phyloP scores from a whole-genome alignment of 2,329 filamentous ascomycete genomes.

The Myriosclerotinia scirpicola region DNA sequence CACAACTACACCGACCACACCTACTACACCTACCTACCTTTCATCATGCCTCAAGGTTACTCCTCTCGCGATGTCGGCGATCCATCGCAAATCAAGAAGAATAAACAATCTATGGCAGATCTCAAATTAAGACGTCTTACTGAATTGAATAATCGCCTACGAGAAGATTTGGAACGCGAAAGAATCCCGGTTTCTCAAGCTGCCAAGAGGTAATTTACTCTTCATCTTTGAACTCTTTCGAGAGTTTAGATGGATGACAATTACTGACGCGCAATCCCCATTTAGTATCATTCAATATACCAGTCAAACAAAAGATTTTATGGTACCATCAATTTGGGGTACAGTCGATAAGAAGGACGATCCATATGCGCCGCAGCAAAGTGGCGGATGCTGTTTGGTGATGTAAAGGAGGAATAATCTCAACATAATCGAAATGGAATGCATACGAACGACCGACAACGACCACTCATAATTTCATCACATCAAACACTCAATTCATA shows the following conservation, averaged over 20 bases:
- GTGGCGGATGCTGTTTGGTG: conserved; percentile 84
- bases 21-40: neutral
- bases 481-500: conserved; percentile 16
- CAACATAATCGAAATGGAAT: conserved; percentile 24
- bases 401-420: conserved; percentile 60
- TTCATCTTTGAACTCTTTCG: neutral
- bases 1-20: neutral
- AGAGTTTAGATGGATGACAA: neutral
- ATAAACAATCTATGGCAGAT: conserved; percentile 99
- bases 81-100: conserved; percentile 74
- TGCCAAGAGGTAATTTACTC: conserved; percentile 67
- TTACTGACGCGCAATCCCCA: conserved; percentile 23
- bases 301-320: conserved; percentile 97
- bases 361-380: conserved; percentile 96
- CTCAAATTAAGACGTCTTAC: conserved; percentile 94
- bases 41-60: conserved; percentile 60
- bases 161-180: conserved; percentile 93
- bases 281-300: conserved; percentile 93
- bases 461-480: conserved; percentile 24
- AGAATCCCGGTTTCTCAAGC: conserved; percentile 95
- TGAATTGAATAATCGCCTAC: conserved; percentile 92
- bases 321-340: conserved; percentile 96
- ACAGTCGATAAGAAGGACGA: conserved; percentile 92
- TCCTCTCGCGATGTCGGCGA: conserved; percentile 67
- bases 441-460: conserved; percentile 25